A percentile compares a stretch with the other conserved stretches of the same genome.
phyloP scores from a whole-genome alignment of 164 flowering plant species.

The Platanus orientalis region DNA sequence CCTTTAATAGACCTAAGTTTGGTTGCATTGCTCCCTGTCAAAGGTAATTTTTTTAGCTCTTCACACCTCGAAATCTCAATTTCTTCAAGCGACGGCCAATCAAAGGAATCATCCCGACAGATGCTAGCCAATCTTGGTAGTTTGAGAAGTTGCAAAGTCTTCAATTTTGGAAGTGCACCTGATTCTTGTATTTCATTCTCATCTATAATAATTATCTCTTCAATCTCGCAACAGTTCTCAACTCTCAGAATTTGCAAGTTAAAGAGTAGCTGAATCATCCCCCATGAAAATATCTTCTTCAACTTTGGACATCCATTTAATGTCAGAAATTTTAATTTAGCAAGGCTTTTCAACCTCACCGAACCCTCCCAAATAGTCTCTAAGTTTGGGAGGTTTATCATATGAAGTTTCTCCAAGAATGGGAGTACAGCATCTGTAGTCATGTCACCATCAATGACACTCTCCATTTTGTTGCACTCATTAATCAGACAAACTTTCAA shows the following conservation, averaged over 20 bases:
- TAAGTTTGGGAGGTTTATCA: neutral
- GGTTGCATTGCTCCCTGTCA: neutral
- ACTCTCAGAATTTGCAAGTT: conserved; percentile 1
- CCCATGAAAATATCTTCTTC: conserved; percentile 6
- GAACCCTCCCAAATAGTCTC: conserved; percentile 6
- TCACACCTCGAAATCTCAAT: neutral
- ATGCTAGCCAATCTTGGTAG: neutral
- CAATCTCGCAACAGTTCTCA: conserved; percentile 5
- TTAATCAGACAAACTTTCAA: conserved; percentile 5
- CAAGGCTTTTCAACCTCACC: neutral
- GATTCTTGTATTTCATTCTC: neutral
- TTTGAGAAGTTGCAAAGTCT: neutral
- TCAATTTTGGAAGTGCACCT: neutral
- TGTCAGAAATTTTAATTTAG: neutral
- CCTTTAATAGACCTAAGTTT: neutral
- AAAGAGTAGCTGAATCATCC: conserved; percentile 6
- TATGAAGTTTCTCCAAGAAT: neutral
- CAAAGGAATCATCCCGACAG: neutral
- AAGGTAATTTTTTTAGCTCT: neutral
- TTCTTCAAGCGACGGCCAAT: conserved; percentile 2
- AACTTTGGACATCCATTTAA: neutral
- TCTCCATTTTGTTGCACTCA: conserved; percentile 1
- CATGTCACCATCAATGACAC: neutral
- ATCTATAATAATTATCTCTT: conserved; percentile 1
- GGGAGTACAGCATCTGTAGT: neutral